Evolutionary conservation across 2,329 filamentous ascomycete genomes (phyloP).

Genomic region (Magnaporthiopsis incrustans): DNA sequence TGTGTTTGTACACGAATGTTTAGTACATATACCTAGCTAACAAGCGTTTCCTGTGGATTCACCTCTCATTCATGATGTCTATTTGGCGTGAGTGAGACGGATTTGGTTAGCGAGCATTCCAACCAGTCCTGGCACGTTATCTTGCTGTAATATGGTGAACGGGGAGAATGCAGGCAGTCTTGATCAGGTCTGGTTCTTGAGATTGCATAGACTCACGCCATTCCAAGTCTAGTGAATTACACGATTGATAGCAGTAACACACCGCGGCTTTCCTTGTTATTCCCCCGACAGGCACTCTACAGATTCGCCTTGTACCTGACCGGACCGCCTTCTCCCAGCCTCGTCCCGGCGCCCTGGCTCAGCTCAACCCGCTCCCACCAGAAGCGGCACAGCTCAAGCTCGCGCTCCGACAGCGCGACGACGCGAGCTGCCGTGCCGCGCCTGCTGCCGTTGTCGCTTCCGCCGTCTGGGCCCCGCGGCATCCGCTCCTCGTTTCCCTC

Average conservation of each 20-base stretch:
- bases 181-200: too few species aligned
- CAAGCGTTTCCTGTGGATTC: background rate
- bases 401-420: conserved; percentile 32
- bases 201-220: too few species aligned
- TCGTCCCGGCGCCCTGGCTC: conserved; percentile 34
- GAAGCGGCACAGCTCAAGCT: conserved; percentile 44
- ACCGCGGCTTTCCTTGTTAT: too few species aligned
- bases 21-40: background rate
- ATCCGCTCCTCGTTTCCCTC: conserved; percentile 49
- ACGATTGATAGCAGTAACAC: too few species aligned
- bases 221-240: too few species aligned
- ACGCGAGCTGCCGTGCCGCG: conserved; percentile 36
- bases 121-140: too few species aligned
- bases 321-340: background rate
- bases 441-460: conserved; percentile 11
- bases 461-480: conserved; percentile 4
- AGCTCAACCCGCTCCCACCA: conserved; percentile 50
- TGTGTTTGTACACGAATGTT: background rate
- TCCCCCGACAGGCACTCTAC: background rate
- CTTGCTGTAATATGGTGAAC: too few species aligned
- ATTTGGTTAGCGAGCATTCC: too few species aligned
- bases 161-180: too few species aligned
- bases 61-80: background rate
- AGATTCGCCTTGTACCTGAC: background rate
- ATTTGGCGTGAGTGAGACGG: background rate